Conservation (phyloP, 768 basidiomycete genomes). For the Neoboletus magnificus region DNA sequence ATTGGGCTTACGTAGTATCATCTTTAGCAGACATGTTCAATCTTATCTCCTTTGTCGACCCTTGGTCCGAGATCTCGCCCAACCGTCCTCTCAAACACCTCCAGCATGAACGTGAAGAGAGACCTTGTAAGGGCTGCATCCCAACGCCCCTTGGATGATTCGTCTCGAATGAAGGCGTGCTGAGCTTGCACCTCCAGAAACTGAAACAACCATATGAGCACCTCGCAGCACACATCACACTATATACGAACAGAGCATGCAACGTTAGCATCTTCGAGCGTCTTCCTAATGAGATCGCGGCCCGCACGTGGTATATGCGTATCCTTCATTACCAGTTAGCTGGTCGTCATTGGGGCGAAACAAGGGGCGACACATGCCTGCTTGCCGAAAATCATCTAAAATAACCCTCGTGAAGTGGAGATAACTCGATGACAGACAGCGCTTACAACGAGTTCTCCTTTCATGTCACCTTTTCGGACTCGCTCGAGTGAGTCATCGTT, state of each 20-base stretch:
- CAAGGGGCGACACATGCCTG: conserved; percentile 47
- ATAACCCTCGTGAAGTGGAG: neutral
- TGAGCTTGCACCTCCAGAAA: conserved; percentile 97
- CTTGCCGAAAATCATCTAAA: conserved; percentile 92
- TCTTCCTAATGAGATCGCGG: conserved; percentile 77
- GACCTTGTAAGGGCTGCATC: conserved; percentile 86
- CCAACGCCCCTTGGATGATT: conserved; percentile 91
- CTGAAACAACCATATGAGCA: conserved; percentile 36
- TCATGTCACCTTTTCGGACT: conserved; percentile 75
- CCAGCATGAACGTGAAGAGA: conserved; percentile 84
- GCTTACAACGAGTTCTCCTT: conserved; percentile 81
- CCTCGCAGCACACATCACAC: neutral
- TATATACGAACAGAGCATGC: conserved; percentile 57
- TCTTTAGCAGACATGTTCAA: conserved; percentile 71
- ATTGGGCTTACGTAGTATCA: neutral
- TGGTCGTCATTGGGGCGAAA: neutral
- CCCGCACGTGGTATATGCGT: conserved; percentile 90
- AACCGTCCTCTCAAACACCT: conserved; percentile 87
- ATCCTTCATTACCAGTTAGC: conserved; percentile 48
- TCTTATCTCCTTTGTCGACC: conserved; percentile 39
- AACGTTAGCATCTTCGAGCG: conserved; percentile 78
- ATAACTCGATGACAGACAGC: neutral
- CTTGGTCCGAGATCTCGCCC: conserved; percentile 81
- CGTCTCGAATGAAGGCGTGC: conserved; percentile 94
- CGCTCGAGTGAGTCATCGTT: conserved; percentile 77